A percentile compares a stretch with the other conserved stretches of the same genome.
Conservation (phyloP, 345 rosid species). For the Brassica nigra region DNA sequence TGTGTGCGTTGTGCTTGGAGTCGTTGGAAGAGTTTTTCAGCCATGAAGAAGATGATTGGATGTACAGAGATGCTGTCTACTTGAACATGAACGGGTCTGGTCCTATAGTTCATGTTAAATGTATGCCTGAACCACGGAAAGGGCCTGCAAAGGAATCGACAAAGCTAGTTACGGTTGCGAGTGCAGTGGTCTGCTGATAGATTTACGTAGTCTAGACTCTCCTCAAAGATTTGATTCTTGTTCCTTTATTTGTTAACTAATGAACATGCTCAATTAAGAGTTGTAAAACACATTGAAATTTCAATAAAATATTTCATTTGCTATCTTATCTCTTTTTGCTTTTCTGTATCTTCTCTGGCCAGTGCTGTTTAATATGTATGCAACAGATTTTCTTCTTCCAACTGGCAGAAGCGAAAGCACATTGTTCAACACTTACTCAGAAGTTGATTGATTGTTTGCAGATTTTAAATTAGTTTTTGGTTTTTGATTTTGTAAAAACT, state of each 20-base stretch:
- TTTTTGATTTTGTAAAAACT: too few relatives aligned
- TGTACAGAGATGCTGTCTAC: slow-evolving; percentile 48
- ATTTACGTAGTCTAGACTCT: neutral
- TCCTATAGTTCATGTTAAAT: slow-evolving; percentile 78
- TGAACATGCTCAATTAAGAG: neutral
- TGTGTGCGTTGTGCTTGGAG: slow-evolving; percentile 44
- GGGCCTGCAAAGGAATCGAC: neutral
- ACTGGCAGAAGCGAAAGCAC: neutral
- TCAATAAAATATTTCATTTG: slow-evolving; percentile 2
- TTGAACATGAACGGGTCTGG: slow-evolving; percentile 39
- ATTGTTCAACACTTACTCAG: neutral
- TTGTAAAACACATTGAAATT: slow-evolving; percentile 11
- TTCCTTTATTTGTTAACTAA: neutral
- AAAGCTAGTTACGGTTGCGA: neutral
- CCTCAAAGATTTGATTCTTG: neutral
- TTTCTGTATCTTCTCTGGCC: neutral
- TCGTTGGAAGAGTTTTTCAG: slow-evolving; percentile 51
- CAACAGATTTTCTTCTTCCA: neutral
- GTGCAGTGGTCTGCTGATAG: slow-evolving; percentile 22
- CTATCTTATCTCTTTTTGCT: neutral
- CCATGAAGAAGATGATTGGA: slow-evolving; percentile 55
- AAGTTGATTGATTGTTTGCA: too few relatives aligned
- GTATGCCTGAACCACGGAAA: slow-evolving; percentile 45
- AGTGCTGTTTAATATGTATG: neutral
- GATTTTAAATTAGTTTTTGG: too few relatives aligned